Evolutionary conservation across 441 rosid genomes (phyloP).

Genomic region (Bruguiera hainesii): DNA sequence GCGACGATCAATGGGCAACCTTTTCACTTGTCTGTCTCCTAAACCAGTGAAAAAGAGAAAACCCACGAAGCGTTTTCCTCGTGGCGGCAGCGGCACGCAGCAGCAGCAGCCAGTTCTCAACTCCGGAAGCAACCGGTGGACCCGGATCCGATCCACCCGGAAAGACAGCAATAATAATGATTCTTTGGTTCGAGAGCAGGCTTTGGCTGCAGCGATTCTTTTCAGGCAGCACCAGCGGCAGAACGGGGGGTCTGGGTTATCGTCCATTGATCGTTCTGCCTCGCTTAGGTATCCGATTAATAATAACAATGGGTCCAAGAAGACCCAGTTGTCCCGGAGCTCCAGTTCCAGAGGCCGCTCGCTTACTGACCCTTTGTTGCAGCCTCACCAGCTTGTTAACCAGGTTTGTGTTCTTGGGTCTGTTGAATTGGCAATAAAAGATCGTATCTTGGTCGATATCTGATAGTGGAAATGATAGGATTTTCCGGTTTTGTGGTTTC

Average conservation of each 20-base stretch:
- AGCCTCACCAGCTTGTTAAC: conserved; percentile 21
- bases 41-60: conserved; percentile 38
- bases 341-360: conserved; percentile 29
- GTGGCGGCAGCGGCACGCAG: no score
- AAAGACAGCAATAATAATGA: conserved; percentile 48
- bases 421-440: background rate
- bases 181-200: conserved; percentile 43
- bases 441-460: background rate
- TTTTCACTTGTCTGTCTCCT: conserved; percentile 70
- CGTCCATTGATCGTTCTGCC: conserved; percentile 25
- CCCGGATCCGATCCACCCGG: conserved; percentile 58
- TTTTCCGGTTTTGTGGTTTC: background rate
- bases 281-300: conserved; percentile 22
- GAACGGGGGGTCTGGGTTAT: conserved; percentile 20
- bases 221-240: conserved; percentile 32
- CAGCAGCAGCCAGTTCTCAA: conserved; percentile 30
- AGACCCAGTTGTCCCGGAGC: conserved; percentile 31
- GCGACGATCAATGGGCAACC: conserved; percentile 60
- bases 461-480: background rate
- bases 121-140: conserved; percentile 49
- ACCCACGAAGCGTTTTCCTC: conserved; percentile 41
- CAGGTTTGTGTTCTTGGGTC: conserved; percentile 22
- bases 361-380: conserved; percentile 14
- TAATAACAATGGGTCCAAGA: conserved; percentile 8
- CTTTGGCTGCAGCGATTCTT: conserved; percentile 35